phyloP scores from a whole-genome alignment of 2,329 filamentous ascomycete genomes.

The Aspergillus unguis region DNA sequence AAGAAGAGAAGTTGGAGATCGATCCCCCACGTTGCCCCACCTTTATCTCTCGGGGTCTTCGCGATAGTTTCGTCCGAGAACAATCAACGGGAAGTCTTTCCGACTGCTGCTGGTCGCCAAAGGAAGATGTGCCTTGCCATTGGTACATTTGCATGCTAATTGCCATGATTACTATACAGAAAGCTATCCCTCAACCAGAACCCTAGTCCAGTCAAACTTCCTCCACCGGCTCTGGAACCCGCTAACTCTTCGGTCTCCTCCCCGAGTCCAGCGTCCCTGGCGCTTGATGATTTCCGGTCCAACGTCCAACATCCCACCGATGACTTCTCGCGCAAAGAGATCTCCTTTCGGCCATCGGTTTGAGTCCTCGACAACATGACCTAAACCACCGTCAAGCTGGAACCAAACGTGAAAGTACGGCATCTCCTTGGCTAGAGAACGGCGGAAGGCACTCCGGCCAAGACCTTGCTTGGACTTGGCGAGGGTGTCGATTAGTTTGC shows the following conservation, averaged over 20 bases:
- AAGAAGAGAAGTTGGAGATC: constrained; percentile 1
- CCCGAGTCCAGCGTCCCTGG: constrained; percentile 78
- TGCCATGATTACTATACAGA: constrained; percentile 1
- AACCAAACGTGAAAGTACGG: constrained; percentile 99
- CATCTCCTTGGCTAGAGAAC: constrained; percentile 86
- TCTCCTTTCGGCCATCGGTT: constrained; percentile 85
- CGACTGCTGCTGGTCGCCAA: too few relatives aligned
- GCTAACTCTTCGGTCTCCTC: constrained; percentile 64
- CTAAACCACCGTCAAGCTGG: constrained; percentile 82
- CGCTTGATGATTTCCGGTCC: constrained; percentile 81
- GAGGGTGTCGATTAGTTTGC: constrained; percentile 86
- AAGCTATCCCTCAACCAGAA: constrained; percentile 51
- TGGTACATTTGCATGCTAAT: too few relatives aligned
- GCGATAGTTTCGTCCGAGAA: constrained; percentile 6
- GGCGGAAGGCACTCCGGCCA: constrained; percentile 77
- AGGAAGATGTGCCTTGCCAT: too few relatives aligned
- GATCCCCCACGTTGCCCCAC: constrained; percentile 12
- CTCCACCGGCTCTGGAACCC: constrained; percentile 81
- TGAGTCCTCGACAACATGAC: constrained; percentile 85
- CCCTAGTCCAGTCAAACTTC: constrained; percentile 85
- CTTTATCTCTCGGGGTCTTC: constrained; percentile 5
- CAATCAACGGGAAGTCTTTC: too few relatives aligned
- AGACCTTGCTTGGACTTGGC: constrained; percentile 57
- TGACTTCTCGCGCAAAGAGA: constrained; percentile 83
- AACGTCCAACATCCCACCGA: constrained; percentile 87